phyloP scores from a whole-genome alignment of 2,329 filamentous ascomycete genomes.

The Trichophyton rubrum region DNA sequence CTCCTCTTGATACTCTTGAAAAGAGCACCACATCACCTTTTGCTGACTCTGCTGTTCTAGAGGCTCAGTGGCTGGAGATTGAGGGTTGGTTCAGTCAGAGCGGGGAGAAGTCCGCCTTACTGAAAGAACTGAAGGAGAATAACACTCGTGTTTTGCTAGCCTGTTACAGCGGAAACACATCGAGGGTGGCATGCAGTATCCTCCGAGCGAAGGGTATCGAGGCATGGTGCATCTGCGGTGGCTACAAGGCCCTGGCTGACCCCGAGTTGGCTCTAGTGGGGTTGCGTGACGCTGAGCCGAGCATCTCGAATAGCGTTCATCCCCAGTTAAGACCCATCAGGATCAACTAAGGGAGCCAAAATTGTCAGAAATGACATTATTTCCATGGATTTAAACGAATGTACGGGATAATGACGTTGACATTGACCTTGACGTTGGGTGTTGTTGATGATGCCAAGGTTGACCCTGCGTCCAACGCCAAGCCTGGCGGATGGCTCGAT shows the following conservation, averaged over 20 bases:
- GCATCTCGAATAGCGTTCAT: background rate
- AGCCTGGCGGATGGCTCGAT: too few relatives aligned
- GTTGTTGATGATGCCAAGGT: too few relatives aligned
- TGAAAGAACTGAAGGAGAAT: background rate
- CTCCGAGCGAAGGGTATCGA: conserved; percentile 39
- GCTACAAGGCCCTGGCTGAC: conserved; percentile 14
- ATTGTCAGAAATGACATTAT: background rate
- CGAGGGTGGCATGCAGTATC: conserved; percentile 43
- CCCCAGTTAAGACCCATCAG: background rate
- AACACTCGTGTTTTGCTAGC: conserved; percentile 28
- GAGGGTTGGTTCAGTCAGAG: conserved; percentile 31
- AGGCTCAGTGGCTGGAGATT: conserved; percentile 37
- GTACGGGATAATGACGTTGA: background rate
- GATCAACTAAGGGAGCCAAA: background rate
- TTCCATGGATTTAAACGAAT: too few relatives aligned
- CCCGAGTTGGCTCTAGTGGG: background rate
- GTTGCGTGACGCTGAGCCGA: background rate
- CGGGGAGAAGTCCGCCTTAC: background rate
- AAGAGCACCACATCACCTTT: conserved; percentile 35
- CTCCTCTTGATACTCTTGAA: conserved; percentile 31
- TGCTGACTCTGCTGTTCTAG: conserved; percentile 32
- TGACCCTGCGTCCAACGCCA: too few relatives aligned
- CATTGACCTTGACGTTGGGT: too few relatives aligned
- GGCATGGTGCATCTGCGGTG: conserved; percentile 38
- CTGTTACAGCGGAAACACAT: conserved; percentile 45